Evolutionary conservation across 345 rosid genomes (phyloP).

Genomic region (Hibiscus syriacus): DNA sequence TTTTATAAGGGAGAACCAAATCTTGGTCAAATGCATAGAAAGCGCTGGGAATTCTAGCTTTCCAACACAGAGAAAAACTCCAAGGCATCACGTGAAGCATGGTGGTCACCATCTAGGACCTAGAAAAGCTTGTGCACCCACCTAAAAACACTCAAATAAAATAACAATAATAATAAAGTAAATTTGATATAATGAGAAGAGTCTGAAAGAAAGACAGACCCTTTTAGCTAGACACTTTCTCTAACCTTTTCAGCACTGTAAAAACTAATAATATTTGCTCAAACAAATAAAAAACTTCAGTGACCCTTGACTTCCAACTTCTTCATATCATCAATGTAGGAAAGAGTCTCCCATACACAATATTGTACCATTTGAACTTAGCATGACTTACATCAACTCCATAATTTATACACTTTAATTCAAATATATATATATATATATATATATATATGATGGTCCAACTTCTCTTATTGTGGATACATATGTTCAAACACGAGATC

Average conservation of each 20-base stretch:
- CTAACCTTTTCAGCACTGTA: constrained; percentile 5
- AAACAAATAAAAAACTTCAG: not conserved
- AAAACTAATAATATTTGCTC: not conserved
- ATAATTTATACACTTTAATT: no score
- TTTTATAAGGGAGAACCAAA: not conserved
- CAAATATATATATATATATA: no score
- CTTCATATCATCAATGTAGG: constrained; percentile 17
- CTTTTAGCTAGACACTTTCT: constrained; percentile 14
- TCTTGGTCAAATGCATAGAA: constrained; percentile 23
- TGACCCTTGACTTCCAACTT: constrained; percentile 21
- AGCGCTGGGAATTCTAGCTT: constrained; percentile 21
- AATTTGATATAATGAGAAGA: not conserved
- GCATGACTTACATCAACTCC: no score
- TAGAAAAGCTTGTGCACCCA: constrained; percentile 6
- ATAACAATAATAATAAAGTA: not conserved
- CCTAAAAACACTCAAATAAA: not conserved
- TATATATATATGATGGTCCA: no score
- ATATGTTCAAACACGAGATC: constrained; percentile 15
- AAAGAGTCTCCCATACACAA: constrained; percentile 10
- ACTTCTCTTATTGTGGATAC: constrained; percentile 15
- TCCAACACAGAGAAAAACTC: constrained; percentile 23
- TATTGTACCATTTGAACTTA: constrained; percentile 5
- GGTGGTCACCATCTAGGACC: constrained; percentile 27
- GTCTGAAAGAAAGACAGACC: constrained; percentile 6
- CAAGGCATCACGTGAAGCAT: constrained; percentile 34